Base-by-base conservation (phyloP, 2,329 filamentous ascomycete species). In the Penicillium sp. region DNA sequence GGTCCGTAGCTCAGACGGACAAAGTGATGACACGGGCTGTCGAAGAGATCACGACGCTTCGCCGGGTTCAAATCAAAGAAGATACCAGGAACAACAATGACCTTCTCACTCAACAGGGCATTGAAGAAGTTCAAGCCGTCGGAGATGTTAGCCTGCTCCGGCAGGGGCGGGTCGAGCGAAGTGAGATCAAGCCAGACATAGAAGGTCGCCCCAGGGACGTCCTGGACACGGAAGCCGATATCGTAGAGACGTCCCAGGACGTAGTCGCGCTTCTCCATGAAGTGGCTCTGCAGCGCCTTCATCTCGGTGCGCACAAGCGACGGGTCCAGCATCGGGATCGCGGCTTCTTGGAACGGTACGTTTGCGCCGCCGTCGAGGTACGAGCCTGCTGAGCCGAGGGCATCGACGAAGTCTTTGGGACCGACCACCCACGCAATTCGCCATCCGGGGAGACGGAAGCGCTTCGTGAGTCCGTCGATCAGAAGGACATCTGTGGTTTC, bases 101-200 rank as follows among this genome's bases (percentile, higher is more conserved):
- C 90, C 82, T 95, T 95, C 80, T 97, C 92, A 69, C 89, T 86
- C 43, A 97, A 79, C 71, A 94, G 94, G 31, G 92, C 92, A 73
- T 94, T 86, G 85, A 97, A 97, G 83, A 97, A 97, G 79, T 96
- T 96, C 69, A 97, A 80, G 9, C 93, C 93, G 72, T 97, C 93
- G 57, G 89, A 88, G 73, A 97, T 96, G 59, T 86, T 84, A 0
- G 93, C 72, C 54, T 72, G 66, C 16, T 61, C 74, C 81, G 86
- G 65, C 84, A 86, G 76, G 82, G 76, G 76, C 4, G 76, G 77
- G 7, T 77, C 72, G 26, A 79, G 63, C 2, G 74, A 74, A 31
- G 72, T 81, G 53, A 86, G 72, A 62, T 87, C 85, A 22, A 89
- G 78, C 87, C 88, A 96, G 66, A 97, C 85, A 79, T 97, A 97